Evolutionary conservation across 2,329 filamentous ascomycete species (phyloP).

Genomic region (Penicillium corylophilum): DNA sequence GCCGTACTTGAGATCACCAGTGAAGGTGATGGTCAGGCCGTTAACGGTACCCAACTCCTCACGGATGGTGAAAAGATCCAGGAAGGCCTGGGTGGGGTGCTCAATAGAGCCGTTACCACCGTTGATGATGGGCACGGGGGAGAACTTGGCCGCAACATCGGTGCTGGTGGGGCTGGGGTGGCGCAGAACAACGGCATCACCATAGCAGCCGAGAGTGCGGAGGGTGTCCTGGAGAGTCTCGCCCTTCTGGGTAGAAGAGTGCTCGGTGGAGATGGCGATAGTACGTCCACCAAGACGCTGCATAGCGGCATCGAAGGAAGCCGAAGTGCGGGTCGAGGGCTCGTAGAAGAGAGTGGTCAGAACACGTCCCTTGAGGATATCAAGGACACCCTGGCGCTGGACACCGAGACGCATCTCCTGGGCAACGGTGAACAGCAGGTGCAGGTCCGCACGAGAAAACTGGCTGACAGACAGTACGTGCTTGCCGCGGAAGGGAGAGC

Average conservation of each 20-base stretch:
- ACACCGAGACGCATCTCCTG: slow-evolving; percentile 97
- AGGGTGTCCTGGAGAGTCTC: slow-evolving; percentile 92
- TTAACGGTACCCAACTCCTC: slow-evolving; percentile 96
- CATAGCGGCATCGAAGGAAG: slow-evolving; percentile 97
- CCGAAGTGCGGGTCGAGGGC: slow-evolving; percentile 91
- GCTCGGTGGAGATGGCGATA: slow-evolving; percentile 74
- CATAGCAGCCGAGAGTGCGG: slow-evolving; percentile 89
- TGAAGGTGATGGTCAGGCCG: slow-evolving; percentile 92
- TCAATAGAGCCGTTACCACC: slow-evolving; percentile 94
- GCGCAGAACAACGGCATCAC: slow-evolving; percentile 91
- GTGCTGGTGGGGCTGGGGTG: slow-evolving; percentile 83
- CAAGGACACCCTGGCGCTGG: slow-evolving; percentile 84
- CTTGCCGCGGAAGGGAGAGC: slow-evolving; percentile 82
- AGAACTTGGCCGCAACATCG: slow-evolving; percentile 80
- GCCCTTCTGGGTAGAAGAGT: slow-evolving; percentile 90
- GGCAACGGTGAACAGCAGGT: slow-evolving; percentile 91
- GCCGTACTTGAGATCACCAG: slow-evolving; percentile 89
- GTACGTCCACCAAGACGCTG: slow-evolving; percentile 91
- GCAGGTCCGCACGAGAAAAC: slow-evolving; percentile 82
- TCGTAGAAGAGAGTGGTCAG: slow-evolving; percentile 96
- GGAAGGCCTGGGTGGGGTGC: slow-evolving; percentile 95
- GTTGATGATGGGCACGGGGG: slow-evolving; percentile 90
- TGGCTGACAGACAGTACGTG: slow-evolving; percentile 91
- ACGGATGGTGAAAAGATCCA: slow-evolving; percentile 97
- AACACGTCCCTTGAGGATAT: slow-evolving; percentile 80